Conservation (phyloP, 139 green algal species). For the Chlorella sorokiniana region DNA sequence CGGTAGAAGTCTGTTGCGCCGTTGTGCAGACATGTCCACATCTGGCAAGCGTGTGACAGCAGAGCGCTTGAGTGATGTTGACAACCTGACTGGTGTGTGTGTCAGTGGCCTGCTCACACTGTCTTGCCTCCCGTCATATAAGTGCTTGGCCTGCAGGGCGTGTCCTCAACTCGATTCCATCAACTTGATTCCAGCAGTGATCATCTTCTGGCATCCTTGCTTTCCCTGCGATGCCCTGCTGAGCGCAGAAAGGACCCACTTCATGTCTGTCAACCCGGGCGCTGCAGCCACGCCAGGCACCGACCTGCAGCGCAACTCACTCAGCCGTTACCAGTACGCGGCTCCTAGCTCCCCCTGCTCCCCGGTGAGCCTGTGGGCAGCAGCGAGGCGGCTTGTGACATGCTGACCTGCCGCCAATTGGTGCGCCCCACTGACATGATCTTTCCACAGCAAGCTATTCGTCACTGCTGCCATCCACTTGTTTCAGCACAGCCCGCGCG, state of each 20-base stretch:
- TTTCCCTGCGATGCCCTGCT: too few relatives aligned
- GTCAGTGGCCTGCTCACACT: too few relatives aligned
- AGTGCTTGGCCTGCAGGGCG: too few relatives aligned
- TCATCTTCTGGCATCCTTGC: too few relatives aligned
- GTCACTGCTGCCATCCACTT: background rate
- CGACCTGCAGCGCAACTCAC: background rate
- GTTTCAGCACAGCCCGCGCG: background rate
- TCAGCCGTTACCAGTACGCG: constrained; percentile 1
- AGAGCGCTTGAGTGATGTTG: background rate
- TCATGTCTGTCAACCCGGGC: background rate
- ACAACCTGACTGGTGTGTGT: background rate
- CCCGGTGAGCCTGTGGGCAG: background rate
- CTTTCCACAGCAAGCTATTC: background rate
- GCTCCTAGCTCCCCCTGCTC: constrained; percentile 9
- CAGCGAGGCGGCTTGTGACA: background rate
- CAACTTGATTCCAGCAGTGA: too few relatives aligned
- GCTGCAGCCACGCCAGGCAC: background rate
- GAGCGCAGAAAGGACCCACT: background rate
- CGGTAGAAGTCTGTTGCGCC: too few relatives aligned
- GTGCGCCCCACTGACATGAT: background rate
- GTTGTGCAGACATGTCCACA: too few relatives aligned
- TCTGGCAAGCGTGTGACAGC: background rate
- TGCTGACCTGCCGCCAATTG: background rate
- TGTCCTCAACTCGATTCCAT: too few relatives aligned
- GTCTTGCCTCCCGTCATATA: too few relatives aligned